Evolutionary conservation across 768 basidiomycete genomes (phyloP), one percentile per base, ranked within the genome.

Genomic region (Psilocybe tampanensis): DNA sequence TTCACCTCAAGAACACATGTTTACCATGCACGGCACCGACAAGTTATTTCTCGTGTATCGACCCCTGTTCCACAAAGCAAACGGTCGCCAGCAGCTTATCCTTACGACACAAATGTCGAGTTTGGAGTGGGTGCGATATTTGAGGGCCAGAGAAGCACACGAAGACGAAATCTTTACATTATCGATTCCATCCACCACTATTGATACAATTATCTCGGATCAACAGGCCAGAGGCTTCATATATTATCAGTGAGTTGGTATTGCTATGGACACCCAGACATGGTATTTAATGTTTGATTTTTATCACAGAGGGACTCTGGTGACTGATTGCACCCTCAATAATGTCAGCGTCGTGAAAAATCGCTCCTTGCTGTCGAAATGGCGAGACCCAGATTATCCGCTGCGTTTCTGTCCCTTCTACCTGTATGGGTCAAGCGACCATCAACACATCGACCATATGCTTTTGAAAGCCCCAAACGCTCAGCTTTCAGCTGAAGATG

Each of bases 1-100:
- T 53, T 61, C 58, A 8, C 68, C 70, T 1, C 66, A 69, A 32
- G 49, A 60, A 3, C 74, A 76, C 48, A 64, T 51, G 2, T 80
- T 79, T 64, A 53, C 77, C 52, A 58, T 78, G 49, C 75, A 76
- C 32, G 76, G 77, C 3, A 69, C 66, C 12, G 66, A 71, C 21
- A 59, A 63, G 26, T 23, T 73, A 15, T 72, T 66, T 55, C 68
- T 77, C 29, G 68, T 71, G 21, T 69, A 75, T 60, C 61, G 67
- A 48, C 70, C 75, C 8, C 60, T 66, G 54, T 78, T 79, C 65
- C 58, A 76, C 52, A 68, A 66, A 41, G 72, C 66, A 18, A 76
- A 72, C 59, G 61, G 66, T 42, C 74, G 76, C 39, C 64, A 62
- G 39, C 78, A 80, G 61, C 64, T 75, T 29, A 75, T 80, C 43